Evolutionary conservation across 805 yeast genomes (phyloP).

Genomic region (Myxozyma neglecta): DNA sequence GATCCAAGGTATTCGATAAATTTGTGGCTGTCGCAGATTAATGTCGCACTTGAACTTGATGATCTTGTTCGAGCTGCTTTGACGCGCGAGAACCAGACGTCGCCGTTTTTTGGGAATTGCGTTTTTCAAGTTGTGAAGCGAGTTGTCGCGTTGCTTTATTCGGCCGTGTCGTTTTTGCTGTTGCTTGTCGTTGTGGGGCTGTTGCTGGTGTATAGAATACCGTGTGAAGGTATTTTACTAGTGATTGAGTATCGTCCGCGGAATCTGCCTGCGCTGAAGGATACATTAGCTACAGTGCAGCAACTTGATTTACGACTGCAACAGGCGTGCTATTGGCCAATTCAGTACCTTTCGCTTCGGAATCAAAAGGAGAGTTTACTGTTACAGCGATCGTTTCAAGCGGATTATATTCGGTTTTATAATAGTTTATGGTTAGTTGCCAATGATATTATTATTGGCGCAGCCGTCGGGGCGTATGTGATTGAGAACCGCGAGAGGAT

Average conservation of each 20-base stretch:
- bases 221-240: slow-evolving; percentile 38
- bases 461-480: slow-evolving; percentile 54
- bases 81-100: too few species aligned
- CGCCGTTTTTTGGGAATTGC: slow-evolving; percentile 25
- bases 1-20: slow-evolving; percentile 16
- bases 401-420: slow-evolving; percentile 62
- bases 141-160: slow-evolving; percentile 7
- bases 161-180: slow-evolving; percentile 5
- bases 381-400: slow-evolving; percentile 45
- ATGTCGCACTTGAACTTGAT: slow-evolving; percentile 42
- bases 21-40: slow-evolving; percentile 40
- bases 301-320: slow-evolving; percentile 77
- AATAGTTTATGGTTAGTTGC: slow-evolving; percentile 84
- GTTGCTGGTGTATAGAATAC: slow-evolving; percentile 35
- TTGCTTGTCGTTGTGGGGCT: slow-evolving; percentile 27
- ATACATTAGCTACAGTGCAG: slow-evolving; percentile 62
- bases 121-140: background rate
- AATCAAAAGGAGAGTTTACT: slow-evolving; percentile 44
- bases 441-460: slow-evolving; percentile 79
- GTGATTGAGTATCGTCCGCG: slow-evolving; percentile 38
- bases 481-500: slow-evolving; percentile 42
- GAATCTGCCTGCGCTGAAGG: slow-evolving; percentile 36
- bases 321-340: slow-evolving; percentile 76
- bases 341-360: slow-evolving; percentile 66
- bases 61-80: too few species aligned